These are phyloP conservation scores for Neofusicoccum parvum DNA, from an alignment of 2,329 filamentous ascomycete genomes.

Conservation along the genomic window DNA sequence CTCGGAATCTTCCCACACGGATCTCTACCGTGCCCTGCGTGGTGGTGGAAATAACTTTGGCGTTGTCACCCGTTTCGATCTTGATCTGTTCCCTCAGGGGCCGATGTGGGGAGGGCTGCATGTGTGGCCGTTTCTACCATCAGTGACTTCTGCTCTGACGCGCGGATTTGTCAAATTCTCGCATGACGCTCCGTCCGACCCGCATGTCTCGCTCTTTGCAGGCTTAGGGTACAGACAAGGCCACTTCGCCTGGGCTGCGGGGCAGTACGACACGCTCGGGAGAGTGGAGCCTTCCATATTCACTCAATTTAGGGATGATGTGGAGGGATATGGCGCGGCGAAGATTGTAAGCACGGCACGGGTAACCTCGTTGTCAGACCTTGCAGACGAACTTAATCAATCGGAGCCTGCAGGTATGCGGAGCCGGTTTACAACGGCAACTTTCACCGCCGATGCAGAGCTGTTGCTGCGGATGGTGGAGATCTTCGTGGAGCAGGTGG, in stretches of 20 bases:
- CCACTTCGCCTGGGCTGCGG: background rate
- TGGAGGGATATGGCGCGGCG: background rate
- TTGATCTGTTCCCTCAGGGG: background rate
- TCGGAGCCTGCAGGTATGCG: background rate
- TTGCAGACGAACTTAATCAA: background rate
- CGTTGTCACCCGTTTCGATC: slow-evolving; percentile 3
- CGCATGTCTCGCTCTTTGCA: background rate
- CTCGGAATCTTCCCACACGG: slow-evolving; percentile 10
- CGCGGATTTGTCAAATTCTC: background rate
- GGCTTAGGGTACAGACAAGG: background rate
- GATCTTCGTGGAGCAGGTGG: background rate
- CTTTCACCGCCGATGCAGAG: background rate
- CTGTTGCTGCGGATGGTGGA: background rate
- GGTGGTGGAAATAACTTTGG: slow-evolving; percentile 18
- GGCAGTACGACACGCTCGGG: background rate
- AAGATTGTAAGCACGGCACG: background rate
- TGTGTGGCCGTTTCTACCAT: background rate
- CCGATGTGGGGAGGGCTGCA: background rate
- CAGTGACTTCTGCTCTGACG: background rate
- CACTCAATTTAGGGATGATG: background rate
- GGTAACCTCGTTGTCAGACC: background rate
- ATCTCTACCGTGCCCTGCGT: slow-evolving; percentile 13
- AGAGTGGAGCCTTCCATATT: background rate
- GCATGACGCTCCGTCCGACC: background rate
- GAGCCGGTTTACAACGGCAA: background rate